These are phyloP conservation scores for Vaccinium corymbosum DNA, from an alignment of 148 eudicot genomes.

Conservation along the genomic window DNA sequence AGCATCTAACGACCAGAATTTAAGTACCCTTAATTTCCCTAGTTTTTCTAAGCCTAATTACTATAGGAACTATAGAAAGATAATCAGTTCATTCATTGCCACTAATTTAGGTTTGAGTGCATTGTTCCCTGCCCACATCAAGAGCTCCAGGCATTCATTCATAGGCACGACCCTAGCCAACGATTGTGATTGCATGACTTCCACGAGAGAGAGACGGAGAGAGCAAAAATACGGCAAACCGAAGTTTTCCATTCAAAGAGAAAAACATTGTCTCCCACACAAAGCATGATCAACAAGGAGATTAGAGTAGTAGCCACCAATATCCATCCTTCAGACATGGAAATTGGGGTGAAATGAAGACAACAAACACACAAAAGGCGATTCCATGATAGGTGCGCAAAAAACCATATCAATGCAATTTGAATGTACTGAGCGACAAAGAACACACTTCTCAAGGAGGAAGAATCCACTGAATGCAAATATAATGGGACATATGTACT, in stretches of 20 bases:
- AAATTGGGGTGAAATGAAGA: background rate
- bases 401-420: conserved; percentile 18
- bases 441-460: conserved; percentile 19
- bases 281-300: conserved; percentile 12
- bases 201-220: background rate
- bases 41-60: too few species aligned
- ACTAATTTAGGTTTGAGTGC: too few species aligned
- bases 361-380: background rate
- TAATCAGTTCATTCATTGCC: too few species aligned
- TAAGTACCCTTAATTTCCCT: too few species aligned
- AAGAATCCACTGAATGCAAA: conserved; percentile 15
- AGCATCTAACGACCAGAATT: too few species aligned
- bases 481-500: conserved; percentile 27
- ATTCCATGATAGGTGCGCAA: conserved; percentile 9
- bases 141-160: too few species aligned
- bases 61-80: too few species aligned
- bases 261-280: background rate
- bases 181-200: background rate
- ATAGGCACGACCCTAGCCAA: background rate
- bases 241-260: conserved; percentile 15
- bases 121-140: too few species aligned
- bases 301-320: background rate
- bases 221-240: background rate
- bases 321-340: background rate
- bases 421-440: conserved; percentile 8